These are phyloP conservation scores for Saccharomycopsis malanga DNA, from an alignment of 805 yeast genomes.

Conservation along the genomic window DNA sequence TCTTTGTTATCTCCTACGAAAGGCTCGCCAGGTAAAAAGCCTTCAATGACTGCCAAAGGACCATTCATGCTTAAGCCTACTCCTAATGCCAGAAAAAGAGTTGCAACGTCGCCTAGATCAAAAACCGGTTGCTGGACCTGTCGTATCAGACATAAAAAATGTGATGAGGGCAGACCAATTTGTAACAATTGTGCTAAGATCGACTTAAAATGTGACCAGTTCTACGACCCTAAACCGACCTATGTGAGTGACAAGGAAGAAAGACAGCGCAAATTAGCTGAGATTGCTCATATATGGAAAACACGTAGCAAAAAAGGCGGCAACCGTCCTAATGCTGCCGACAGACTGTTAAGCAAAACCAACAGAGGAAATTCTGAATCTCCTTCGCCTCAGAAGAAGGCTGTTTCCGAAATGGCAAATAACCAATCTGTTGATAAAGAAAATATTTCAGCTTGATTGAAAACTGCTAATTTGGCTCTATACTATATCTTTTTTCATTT, in stretches of 20 bases:
- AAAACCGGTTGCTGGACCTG: slow-evolving; percentile 55
- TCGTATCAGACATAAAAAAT: slow-evolving; percentile 56
- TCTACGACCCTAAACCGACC: slow-evolving; percentile 21
- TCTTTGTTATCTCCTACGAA: slow-evolving; percentile 9
- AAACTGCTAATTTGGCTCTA: too few species aligned
- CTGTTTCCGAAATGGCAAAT: background rate
- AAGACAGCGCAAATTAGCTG: slow-evolving; percentile 19
- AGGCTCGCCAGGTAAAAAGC: too few species aligned
- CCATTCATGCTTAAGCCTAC: slow-evolving; percentile 20
- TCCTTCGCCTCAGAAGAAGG: background rate
- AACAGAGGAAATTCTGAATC: slow-evolving; percentile 4
- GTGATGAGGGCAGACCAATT: slow-evolving; percentile 44
- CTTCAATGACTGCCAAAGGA: background rate
- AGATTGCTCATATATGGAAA: slow-evolving; percentile 22
- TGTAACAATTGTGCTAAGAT: slow-evolving; percentile 35
- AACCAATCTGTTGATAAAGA: slow-evolving; percentile 1
- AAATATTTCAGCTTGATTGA: background rate
- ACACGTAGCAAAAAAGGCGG: slow-evolving; percentile 16
- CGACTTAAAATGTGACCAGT: slow-evolving; percentile 21
- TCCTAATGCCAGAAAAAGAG: slow-evolving; percentile 21
- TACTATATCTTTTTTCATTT: too few species aligned
- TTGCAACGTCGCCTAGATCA: slow-evolving; percentile 30
- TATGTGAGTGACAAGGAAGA: slow-evolving; percentile 22
- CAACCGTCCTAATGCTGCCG: background rate
- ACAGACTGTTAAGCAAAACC: background rate